phyloP scores from a whole-genome alignment of 805 yeast genomes.

The Saccharomyces eubayanus region DNA sequence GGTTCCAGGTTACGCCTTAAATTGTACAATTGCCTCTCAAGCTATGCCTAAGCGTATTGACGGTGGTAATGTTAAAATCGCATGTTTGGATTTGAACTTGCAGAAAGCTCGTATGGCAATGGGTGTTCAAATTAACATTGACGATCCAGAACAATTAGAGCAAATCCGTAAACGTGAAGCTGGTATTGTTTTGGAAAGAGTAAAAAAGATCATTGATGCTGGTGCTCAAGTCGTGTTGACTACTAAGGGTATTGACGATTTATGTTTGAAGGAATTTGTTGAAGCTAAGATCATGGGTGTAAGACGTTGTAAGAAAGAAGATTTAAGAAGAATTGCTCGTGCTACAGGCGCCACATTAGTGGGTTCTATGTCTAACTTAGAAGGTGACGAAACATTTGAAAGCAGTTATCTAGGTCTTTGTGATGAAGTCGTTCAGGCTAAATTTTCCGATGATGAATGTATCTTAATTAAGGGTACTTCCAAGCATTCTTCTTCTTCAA shows the following conservation, averaged over 20 bases:
- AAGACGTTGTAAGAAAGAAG: constrained; percentile 95
- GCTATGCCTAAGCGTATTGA: constrained; percentile 69
- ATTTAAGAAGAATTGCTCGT: constrained; percentile 89
- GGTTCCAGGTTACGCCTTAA: constrained; percentile 89
- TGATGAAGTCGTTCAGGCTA: constrained; percentile 81
- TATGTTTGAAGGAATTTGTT: constrained; percentile 83
- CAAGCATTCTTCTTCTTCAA: constrained; percentile 85
- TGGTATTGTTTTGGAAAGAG: constrained; percentile 76
- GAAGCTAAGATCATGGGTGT: constrained; percentile 92
- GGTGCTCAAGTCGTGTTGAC: constrained; percentile 92
- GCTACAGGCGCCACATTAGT: constrained; percentile 96
- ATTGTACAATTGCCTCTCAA: constrained; percentile 95
- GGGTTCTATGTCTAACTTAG: constrained; percentile 81
- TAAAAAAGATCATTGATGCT: constrained; percentile 67
- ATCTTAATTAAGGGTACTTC: constrained; percentile 83
- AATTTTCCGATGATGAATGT: constrained; percentile 94
- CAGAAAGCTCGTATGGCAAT: constrained; percentile 96
- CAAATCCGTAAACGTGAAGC: constrained; percentile 82
- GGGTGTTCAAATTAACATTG: constrained; percentile 95
- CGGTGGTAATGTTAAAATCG: constrained; percentile 60
- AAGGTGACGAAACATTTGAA: constrained; percentile 92
- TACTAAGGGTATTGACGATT: constrained; percentile 90
- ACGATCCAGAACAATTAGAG: constrained; percentile 95
- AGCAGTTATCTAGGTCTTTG: constrained; percentile 79
- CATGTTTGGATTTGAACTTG: constrained; percentile 82